Evolutionary conservation across 2,329 filamentous ascomycete species (phyloP).

Genomic region (Eutypella sp.): DNA sequence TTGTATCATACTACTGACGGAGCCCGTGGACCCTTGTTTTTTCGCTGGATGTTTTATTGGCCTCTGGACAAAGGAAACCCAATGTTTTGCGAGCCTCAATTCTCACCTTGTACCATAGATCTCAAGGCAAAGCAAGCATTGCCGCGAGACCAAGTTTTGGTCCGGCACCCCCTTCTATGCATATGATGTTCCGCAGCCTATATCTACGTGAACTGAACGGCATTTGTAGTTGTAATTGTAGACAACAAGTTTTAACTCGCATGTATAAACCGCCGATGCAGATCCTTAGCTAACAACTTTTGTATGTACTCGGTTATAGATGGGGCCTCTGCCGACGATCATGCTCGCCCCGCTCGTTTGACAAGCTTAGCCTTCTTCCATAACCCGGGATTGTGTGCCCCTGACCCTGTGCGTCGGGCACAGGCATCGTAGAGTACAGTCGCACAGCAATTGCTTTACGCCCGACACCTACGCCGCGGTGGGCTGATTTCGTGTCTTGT

Average conservation of each 20-base stretch:
- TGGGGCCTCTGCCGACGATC: no score
- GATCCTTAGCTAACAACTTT: no score
- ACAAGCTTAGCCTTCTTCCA: no score
- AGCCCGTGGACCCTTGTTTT: conserved; percentile 1
- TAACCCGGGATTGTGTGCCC: no score
- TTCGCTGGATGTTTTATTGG: conserved; percentile 30
- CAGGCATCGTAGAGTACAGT: not conserved
- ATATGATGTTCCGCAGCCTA: not conserved
- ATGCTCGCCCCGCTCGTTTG: no score
- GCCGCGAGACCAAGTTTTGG: conserved; percentile 26
- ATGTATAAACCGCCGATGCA: no score
- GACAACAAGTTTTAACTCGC: no score
- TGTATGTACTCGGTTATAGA: no score
- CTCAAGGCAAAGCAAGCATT: conserved; percentile 17
- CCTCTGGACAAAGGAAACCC: conserved; percentile 13
- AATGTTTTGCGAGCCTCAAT: conserved; percentile 10
- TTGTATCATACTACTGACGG: not conserved
- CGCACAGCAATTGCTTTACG: not conserved
- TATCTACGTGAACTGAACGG: not conserved
- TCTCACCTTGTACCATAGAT: conserved; percentile 20
- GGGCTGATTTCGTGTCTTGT: not conserved
- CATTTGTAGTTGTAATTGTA: no score
- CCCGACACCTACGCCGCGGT: not conserved
- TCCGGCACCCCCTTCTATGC: conserved; percentile 12
- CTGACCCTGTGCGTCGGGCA: not conserved